phyloP scores from a whole-genome alignment of 768 basidiomycete genomes.

The Dacryopinax primogenitus region DNA sequence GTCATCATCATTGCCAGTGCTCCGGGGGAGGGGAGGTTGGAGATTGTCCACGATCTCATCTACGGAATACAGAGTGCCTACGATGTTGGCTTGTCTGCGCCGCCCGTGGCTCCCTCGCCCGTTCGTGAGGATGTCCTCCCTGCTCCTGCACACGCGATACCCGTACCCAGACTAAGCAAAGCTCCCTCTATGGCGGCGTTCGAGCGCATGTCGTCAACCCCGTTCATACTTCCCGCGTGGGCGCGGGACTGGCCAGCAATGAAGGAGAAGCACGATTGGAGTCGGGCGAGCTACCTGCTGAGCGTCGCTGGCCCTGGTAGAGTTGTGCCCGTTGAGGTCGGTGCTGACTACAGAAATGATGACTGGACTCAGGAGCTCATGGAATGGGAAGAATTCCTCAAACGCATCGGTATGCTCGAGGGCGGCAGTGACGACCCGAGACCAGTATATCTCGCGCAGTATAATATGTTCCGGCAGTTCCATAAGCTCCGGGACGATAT shows the following conservation, averaged over 20 bases:
- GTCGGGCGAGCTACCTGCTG: slow-evolving; percentile 52
- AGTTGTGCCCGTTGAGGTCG: slow-evolving; percentile 82
- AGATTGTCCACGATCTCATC: slow-evolving; percentile 54
- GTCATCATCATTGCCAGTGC: slow-evolving; percentile 77
- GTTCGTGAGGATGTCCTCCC: slow-evolving; percentile 10
- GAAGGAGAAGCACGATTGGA: slow-evolving; percentile 49
- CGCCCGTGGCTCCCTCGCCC: neutral
- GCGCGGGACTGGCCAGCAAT: slow-evolving; percentile 69
- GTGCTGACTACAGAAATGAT: slow-evolving; percentile 62
- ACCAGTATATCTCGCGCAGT: slow-evolving; percentile 74
- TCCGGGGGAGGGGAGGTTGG: slow-evolving; percentile 45
- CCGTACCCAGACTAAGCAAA: slow-evolving; percentile 24
- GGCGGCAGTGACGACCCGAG: slow-evolving; percentile 17
- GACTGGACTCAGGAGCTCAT: slow-evolving; percentile 76
- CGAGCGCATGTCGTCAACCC: slow-evolving; percentile 35
- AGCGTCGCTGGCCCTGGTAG: slow-evolving; percentile 64
- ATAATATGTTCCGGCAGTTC: slow-evolving; percentile 75
- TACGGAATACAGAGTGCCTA: slow-evolving; percentile 39
- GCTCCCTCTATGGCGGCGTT: slow-evolving; percentile 52
- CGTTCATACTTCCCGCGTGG: slow-evolving; percentile 63
- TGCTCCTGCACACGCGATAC: slow-evolving; percentile 4
- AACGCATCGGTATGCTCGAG: slow-evolving; percentile 25
- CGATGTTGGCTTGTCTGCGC: slow-evolving; percentile 1
- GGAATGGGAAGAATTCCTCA: slow-evolving; percentile 62
- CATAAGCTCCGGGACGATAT: slow-evolving; percentile 65